Conservation (phyloP, 192 early-diverging fungal species). For the Thamnidium elegans region DNA sequence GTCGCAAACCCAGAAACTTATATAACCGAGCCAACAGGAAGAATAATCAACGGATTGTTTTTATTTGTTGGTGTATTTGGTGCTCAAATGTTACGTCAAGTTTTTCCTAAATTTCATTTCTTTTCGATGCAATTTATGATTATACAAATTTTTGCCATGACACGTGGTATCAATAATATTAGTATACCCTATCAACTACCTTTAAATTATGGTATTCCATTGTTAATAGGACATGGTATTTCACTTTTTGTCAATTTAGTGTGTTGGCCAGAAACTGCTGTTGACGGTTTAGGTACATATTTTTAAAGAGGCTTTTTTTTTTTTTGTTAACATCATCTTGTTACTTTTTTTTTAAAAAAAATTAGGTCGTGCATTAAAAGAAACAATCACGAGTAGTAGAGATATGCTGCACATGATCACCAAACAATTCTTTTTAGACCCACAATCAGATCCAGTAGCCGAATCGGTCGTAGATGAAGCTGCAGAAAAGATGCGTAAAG, state of each 20-base stretch:
- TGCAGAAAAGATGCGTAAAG: constrained; percentile 28
- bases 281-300: constrained; percentile 45
- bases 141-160: constrained; percentile 42
- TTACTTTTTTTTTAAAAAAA: not conserved
- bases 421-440: constrained; percentile 36
- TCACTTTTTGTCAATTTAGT: constrained; percentile 41
- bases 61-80: constrained; percentile 44
- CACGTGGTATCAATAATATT: constrained; percentile 17
- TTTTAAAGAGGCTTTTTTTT: not conserved
- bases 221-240: constrained; percentile 41
- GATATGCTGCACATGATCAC: constrained; percentile 35
- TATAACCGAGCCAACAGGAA: constrained; percentile 25
- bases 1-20: constrained; percentile 8
- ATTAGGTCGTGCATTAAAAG: constrained; percentile 34
- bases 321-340: not conserved
- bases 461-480: constrained; percentile 14
- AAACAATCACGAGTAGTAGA: constrained; percentile 30
- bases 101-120: constrained; percentile 45
- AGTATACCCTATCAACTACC: constrained; percentile 10
- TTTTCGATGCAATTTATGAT: constrained; percentile 47
- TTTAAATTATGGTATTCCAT: constrained; percentile 33
- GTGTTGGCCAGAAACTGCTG: constrained; percentile 51
- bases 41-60: constrained; percentile 36
- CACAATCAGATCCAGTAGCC: constrained; percentile 8
- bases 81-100: constrained; percentile 35